Conservation (phyloP, 495 filamentous ascomycete species). For the Annulohypoxylon nitens region DNA sequence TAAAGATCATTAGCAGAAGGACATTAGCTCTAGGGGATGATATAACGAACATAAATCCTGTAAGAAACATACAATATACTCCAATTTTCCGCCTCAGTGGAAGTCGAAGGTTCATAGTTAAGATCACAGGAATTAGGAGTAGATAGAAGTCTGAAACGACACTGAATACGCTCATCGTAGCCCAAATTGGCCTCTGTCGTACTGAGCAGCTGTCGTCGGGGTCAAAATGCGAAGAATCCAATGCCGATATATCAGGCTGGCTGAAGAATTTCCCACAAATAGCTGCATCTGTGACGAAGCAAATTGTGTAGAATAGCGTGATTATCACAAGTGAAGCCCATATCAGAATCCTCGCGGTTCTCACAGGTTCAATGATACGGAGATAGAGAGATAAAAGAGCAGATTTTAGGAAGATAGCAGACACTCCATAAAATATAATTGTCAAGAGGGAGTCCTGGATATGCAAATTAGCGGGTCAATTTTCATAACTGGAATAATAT, state of each 20-base stretch:
- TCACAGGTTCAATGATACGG: background rate
- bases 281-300: background rate
- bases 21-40: background rate
- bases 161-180: background rate
- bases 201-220: background rate
- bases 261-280: background rate
- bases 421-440: background rate
- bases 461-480: background rate
- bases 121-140: background rate
- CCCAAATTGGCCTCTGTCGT: conserved; percentile 1
- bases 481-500: background rate
- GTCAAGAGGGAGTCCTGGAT: background rate
- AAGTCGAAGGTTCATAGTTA: conserved; percentile 5
- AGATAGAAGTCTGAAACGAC: conserved; percentile 2
- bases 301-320: background rate
- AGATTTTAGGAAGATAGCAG: conserved; percentile 4
- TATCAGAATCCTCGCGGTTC: background rate
- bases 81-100: conserved; percentile 6
- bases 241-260: background rate
- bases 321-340: conserved; percentile 3
- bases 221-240: background rate
- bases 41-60: background rate
- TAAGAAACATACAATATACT: conserved; percentile 5
- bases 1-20: background rate
- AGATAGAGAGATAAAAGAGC: conserved; percentile 5